phyloP scores from a whole-genome alignment of 1,284 basidiomycete genomes.

The Fomitopsis pinicola region DNA sequence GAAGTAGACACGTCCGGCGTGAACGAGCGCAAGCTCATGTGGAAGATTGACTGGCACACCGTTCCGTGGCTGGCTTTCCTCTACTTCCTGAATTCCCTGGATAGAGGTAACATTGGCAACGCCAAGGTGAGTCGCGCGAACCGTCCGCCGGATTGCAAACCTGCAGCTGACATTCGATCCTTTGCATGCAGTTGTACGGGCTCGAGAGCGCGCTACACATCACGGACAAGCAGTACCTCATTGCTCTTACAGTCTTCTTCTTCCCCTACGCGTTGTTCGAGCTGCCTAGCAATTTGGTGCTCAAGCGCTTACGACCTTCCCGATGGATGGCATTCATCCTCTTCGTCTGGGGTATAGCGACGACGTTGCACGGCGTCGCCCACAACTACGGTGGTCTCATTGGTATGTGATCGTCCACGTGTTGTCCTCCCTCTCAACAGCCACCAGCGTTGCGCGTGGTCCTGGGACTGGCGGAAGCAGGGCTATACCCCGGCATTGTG shows the following conservation, averaged over 20 bases:
- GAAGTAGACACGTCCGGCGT: constrained; percentile 49
- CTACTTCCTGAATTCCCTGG: constrained; percentile 74
- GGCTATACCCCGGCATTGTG: constrained; percentile 34
- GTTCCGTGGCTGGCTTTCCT: constrained; percentile 69
- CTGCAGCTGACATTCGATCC: not conserved
- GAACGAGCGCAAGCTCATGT: constrained; percentile 58
- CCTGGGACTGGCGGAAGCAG: constrained; percentile 33
- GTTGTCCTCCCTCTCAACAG: not conserved
- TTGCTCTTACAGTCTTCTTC: constrained; percentile 62
- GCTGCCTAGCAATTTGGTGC: constrained; percentile 30
- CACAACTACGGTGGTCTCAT: constrained; percentile 29
- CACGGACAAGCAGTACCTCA: constrained; percentile 59
- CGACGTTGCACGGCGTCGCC: constrained; percentile 30
- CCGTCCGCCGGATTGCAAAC: not conserved
- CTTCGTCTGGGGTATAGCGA: constrained; percentile 29
- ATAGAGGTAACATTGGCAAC: constrained; percentile 81
- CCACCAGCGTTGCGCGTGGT: constrained; percentile 27
- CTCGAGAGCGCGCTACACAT: constrained; percentile 53
- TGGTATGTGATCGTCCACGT: constrained; percentile 16
- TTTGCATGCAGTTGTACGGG: constrained; percentile 43
- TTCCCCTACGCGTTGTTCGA: constrained; percentile 65
- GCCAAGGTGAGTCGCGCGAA: constrained; percentile 45
- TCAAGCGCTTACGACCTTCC: constrained; percentile 36
- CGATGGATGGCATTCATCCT: constrained; percentile 34
- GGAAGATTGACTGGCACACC: constrained; percentile 61